These are phyloP conservation scores for Boechera retrofracta DNA, from an alignment of 345 rosid species.

Conservation along the genomic window DNA sequence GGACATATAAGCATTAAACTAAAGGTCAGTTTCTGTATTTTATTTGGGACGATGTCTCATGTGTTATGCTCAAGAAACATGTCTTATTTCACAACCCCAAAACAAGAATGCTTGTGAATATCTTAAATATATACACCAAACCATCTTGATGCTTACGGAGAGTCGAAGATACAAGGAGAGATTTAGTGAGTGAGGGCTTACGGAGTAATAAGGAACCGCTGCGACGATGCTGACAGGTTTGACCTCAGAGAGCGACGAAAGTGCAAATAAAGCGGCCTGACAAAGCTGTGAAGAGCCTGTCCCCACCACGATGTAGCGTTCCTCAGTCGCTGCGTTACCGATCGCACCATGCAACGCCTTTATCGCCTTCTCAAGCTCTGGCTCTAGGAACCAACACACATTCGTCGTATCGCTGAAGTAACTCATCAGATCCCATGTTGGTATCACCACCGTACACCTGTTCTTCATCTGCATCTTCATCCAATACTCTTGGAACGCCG, in stretches of 20 bases:
- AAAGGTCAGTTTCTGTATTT: too few relatives aligned
- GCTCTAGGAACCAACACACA: slow-evolving; percentile 82
- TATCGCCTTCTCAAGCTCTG: slow-evolving; percentile 67
- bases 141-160: not conserved
- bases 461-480: slow-evolving; percentile 56
- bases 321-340: slow-evolving; percentile 66
- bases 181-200: slow-evolving; percentile 37
- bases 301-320: slow-evolving; percentile 67
- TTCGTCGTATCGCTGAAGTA: slow-evolving; percentile 60
- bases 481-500: slow-evolving; percentile 71
- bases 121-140: not conserved
- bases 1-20: not conserved
- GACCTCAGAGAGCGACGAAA: slow-evolving; percentile 51
- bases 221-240: slow-evolving; percentile 70
- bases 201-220: slow-evolving; percentile 89
- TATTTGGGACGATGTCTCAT: too few relatives aligned
- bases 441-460: slow-evolving; percentile 60
- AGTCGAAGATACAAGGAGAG: not conserved
- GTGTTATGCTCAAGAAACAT: not conserved
- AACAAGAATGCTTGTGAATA: not conserved
- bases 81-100: not conserved
- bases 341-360: slow-evolving; percentile 59
- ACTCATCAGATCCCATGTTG: slow-evolving; percentile 75
- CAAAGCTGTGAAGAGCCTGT: slow-evolving; percentile 82
- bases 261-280: slow-evolving; percentile 74